Evolutionary conservation across 2,329 filamentous ascomycete genomes (phyloP), one percentile per base, ranked within the genome.

Genomic region (Penicillium verrucosum): DNA sequence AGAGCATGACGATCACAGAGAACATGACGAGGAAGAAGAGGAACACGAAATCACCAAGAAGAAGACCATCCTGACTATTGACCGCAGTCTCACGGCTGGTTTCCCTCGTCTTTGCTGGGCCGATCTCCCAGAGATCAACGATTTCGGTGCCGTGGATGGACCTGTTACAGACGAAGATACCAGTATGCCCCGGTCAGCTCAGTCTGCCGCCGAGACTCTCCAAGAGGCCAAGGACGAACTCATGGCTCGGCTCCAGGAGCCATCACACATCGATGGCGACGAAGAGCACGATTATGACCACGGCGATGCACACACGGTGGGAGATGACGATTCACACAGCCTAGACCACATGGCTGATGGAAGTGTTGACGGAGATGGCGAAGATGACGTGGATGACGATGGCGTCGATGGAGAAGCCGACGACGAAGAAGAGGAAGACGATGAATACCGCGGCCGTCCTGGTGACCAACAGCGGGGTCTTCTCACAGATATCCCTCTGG

Each of bases 401-500:
- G 79, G 81, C 10, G 78, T 80, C 8, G 80, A 82, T 45, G 78
- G 80, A 52, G 75, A 71, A 46, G 73, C 75, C 48, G 77, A 77
- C 8, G 78, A 82, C 5, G 79, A 81, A 14, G 80, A 82, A 47
- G 79, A 81, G 57, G 75, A 79, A 12, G 77, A 81, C 32, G 80
- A 81, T 45, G 76, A 81, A 54, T 81, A 82, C 52, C 77, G 78
- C 46, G 75, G 77, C n/a, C 75, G 78, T 11, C 76, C 78, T 21
- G 76, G 79, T 11, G 79, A 81, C 60, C 78, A 82, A 59, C 77
- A 81, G 69, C 89, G 90, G 18, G 93, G 93, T 12, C 78, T 97
- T 14, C 78, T 97, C 54, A 97, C 93, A 0, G 93, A 97, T 71
- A 91, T 97, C 12, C 93, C 93, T 30, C 89, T 97, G 63, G 96